A percentile compares a stretch with the other conserved stretches of the same genome.
Evolutionary conservation across 2,329 filamentous ascomycete genomes (phyloP).

Genomic region (Penicillium corylophilum): DNA sequence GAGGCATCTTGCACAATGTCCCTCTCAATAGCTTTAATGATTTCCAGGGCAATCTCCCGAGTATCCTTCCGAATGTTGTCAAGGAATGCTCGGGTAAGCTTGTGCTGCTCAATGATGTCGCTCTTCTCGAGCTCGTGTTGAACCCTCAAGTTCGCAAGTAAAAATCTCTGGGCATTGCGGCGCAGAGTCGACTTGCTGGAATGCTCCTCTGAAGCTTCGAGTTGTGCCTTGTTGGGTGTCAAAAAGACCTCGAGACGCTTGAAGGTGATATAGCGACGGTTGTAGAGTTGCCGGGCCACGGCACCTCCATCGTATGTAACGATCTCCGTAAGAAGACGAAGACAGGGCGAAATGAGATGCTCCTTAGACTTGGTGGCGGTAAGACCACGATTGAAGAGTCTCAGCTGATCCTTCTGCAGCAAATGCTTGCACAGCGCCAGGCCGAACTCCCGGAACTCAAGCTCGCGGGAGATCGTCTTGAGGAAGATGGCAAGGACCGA

Average conservation of each 20-base stretch:
- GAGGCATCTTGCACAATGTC: slow-evolving; percentile 73
- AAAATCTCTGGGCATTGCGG: slow-evolving; percentile 77
- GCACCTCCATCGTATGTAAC: slow-evolving; percentile 81
- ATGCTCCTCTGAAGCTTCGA: slow-evolving; percentile 61
- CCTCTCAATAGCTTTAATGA: slow-evolving; percentile 68
- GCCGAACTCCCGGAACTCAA: slow-evolving; percentile 74
- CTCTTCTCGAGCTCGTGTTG: slow-evolving; percentile 74
- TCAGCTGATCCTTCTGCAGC: slow-evolving; percentile 75
- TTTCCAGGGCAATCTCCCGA: slow-evolving; percentile 70
- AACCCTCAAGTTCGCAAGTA: slow-evolving; percentile 75
- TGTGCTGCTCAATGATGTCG: slow-evolving; percentile 75
- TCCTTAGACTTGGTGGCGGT: slow-evolving; percentile 80
- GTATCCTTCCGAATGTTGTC: slow-evolving; percentile 77
- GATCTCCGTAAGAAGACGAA: slow-evolving; percentile 84
- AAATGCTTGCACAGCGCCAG: slow-evolving; percentile 77
- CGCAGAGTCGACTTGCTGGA: slow-evolving; percentile 72
- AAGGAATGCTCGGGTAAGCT: slow-evolving; percentile 68
- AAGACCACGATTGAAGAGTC: slow-evolving; percentile 75
- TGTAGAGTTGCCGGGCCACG: slow-evolving; percentile 73
- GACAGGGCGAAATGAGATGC: slow-evolving; percentile 81
- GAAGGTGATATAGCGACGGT: slow-evolving; percentile 74
- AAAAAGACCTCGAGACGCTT: slow-evolving; percentile 79
- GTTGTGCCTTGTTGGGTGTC: slow-evolving; percentile 58
- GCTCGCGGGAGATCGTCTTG: slow-evolving; percentile 69
- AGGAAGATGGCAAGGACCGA: slow-evolving; percentile 80